Percentiles rank a stretch among this genome's conserved stretches.
Evolutionary conservation across 1,284 basidiomycete species (phyloP).

Genomic region (Omphalotus olearius): DNA sequence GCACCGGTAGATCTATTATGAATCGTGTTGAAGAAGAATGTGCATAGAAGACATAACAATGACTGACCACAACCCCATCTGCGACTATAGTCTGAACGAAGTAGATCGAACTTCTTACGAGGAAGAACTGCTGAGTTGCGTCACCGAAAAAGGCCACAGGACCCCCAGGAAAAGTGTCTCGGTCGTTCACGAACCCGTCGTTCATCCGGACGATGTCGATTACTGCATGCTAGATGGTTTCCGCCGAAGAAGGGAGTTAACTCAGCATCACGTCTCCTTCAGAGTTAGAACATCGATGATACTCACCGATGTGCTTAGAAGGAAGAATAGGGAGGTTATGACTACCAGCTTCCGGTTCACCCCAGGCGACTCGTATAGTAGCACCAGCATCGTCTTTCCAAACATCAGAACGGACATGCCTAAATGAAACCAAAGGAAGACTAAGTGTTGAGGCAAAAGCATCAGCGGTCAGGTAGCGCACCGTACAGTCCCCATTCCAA

Average conservation of each 20-base stretch:
- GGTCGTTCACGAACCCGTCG: neutral
- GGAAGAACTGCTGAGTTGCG: neutral
- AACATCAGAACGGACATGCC: slow-evolving; percentile 3
- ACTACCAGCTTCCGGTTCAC: neutral
- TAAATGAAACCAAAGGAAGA: neutral
- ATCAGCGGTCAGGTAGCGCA: neutral
- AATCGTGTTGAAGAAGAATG: neutral
- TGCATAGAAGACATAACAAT: neutral
- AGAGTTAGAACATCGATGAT: too few species aligned
- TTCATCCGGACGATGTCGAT: neutral
- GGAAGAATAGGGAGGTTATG: neutral
- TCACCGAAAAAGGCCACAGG: neutral
- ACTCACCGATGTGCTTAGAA: slow-evolving; percentile 1
- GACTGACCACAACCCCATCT: slow-evolving; percentile 7
- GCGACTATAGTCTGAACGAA: slow-evolving; percentile 1
- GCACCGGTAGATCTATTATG: slow-evolving; percentile 2
- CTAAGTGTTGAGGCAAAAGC: neutral
- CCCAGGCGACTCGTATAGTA: neutral
- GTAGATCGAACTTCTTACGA: neutral
- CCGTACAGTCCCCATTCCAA: slow-evolving; percentile 9
- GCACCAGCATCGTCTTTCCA: neutral
- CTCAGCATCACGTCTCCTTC: too few species aligned
- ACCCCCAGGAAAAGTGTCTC: neutral
- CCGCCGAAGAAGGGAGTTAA: too few species aligned
- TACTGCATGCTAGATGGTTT: neutral